Base-by-base conservation (phyloP, 306 rosid genomes). In the Geum urbanum region DNA sequence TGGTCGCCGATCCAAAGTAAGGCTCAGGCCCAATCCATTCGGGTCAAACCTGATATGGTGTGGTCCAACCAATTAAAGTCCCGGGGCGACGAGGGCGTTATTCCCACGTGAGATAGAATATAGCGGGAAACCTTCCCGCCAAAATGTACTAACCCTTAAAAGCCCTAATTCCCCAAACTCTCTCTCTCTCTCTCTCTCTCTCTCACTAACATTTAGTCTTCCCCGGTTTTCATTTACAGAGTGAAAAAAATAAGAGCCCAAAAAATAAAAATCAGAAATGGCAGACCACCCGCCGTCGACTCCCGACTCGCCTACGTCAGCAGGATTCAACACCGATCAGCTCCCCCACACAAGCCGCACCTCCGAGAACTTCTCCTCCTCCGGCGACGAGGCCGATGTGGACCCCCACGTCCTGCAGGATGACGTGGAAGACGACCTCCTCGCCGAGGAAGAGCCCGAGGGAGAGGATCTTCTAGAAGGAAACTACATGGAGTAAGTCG, bases 401-500 rank as follows among this genome's bases (percentile, higher is more conserved):
- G 99, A 94, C 76, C 96, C 89, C 60, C 65, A 78, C 0, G 69
- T 94, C 70, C 69, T 94, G 41, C 89, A 67, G 0, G 97, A 90
- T 14, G 97, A 91, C n/a, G 80, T 84, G 12, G 89, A 86, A 40
- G 96, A 83, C 1, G 75, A 66, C 16, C 54, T 37, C 24, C 35
- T 69, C 4, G 89, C 76, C 0, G 98, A 79, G 2, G 85, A 87
- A 37, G 96, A 91, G 48, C 97, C 86, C 13, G 97, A 94, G 11
- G 99, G 99, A 18, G 99, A 94, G 70, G 99, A 94, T 83, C 99
- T 94, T 18, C 84, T 74, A 86, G 78, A 91, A 53, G 99, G 91
- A 51, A 85, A 87, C 63, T 94, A 88, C 84, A 12, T 94, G 89
- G 94, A 92, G 98, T 92, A 6, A 57, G 92, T 79, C 4, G 48